Base-by-base conservation (phyloP, 352 stramenopile genomes). In the Globisporangium polare region DNA sequence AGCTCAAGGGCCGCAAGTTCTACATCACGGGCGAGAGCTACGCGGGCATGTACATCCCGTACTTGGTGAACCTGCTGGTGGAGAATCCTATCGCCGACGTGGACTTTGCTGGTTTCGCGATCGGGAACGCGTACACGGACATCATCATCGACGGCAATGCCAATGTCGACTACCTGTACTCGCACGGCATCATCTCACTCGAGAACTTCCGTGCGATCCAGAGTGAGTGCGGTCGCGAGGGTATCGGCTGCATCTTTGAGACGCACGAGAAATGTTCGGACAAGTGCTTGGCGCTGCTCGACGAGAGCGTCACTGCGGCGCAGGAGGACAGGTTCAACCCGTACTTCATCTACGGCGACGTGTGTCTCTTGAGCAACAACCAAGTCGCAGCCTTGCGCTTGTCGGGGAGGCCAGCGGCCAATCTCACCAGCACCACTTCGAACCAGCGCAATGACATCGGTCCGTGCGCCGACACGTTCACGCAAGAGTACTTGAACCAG, bases 41-140 rank as follows among this genome's bases (percentile, higher is more conserved):
- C 66, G 85, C 85, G 3, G 89, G 89, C 1, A 88, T 95, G 71
- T 97, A 97, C 80, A 90, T 97, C 54, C 88, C 89, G 24, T 94
- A 78, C 51, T 67, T 96, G 0, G 80, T 93, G 9, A 66, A 91
- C 53, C 60, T 79, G 18, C 63, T 96, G 29, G 72, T 95, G 18
- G 70, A 81, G 22, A 69, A 74, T 27, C 80, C 79, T 13, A 75
- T 88, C 27, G 39, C 68, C 20, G 72, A 61, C n/a, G 80, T 94
- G 18, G 49, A 55, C 41, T 46, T 46, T 46, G 41, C 41, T 0
- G 41, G 41, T 1, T 46, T 46, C 5, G 41, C 41, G 17, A 20
- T 46, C 41, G 41, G 41, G 15, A 59, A 59, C 26, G 69, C 74
- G 20, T 78, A 78, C 29, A 86, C 77, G n/a, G 74, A 85, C 64